Conservation (phyloP, 345 rosid genomes). For the Gossypium raimondii region DNA sequence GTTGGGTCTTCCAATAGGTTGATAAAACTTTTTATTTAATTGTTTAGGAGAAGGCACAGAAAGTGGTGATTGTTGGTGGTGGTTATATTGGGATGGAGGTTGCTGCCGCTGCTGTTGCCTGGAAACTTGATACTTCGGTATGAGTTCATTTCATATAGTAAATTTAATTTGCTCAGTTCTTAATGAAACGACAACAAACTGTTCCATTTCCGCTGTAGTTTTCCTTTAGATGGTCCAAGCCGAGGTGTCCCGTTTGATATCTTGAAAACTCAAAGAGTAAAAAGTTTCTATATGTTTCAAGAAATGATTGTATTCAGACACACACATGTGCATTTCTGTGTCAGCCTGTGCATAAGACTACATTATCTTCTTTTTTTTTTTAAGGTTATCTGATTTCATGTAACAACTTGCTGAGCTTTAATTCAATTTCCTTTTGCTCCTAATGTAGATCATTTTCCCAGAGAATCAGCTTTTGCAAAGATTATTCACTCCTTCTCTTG, state of each 20-base stretch:
- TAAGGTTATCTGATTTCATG: neutral
- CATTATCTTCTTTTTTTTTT: neutral
- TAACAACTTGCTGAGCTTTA: constrained; percentile 6
- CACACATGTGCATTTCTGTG: neutral
- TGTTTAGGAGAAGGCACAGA: constrained; percentile 67
- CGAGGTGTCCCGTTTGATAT: neutral
- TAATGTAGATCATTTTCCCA: constrained; percentile 69
- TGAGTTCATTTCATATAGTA: constrained; percentile 8
- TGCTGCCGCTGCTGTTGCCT: constrained; percentile 90
- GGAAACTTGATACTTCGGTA: constrained; percentile 94
- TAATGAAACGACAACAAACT: neutral
- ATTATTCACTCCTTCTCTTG: constrained; percentile 89
- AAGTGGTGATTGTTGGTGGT: constrained; percentile 85
- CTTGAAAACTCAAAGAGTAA: neutral
- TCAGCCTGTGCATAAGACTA: neutral
- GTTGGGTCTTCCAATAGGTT: constrained; percentile 9
- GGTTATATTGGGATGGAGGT: constrained; percentile 99
- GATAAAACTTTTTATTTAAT: constrained; percentile 5
- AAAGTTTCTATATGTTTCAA: constrained; percentile 4
- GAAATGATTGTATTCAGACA: neutral
- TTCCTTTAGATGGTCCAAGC: neutral
- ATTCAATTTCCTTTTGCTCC: constrained; percentile 12
- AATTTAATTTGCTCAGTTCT: neutral
- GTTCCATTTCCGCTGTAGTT: neutral
- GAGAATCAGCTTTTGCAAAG: constrained; percentile 85